phyloP scores from a whole-genome alignment of 1,284 basidiomycete genomes.

The Vanrija pseudolonga region DNA sequence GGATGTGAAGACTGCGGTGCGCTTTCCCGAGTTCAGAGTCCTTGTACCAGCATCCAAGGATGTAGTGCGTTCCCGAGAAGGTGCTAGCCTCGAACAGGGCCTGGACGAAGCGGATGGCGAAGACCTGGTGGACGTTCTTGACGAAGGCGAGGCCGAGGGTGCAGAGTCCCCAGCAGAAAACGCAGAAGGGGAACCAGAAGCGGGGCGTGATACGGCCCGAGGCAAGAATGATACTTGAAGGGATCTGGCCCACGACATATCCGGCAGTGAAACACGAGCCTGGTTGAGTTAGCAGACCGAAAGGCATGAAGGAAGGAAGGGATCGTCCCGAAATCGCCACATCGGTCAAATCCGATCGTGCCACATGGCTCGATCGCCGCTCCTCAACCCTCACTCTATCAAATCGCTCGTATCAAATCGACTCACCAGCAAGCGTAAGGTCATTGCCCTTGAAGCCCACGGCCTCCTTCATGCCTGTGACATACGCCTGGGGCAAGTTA shows the following conservation, averaged over 20 bases:
- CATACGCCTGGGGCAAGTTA: slow-evolving; percentile 22
- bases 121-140: slow-evolving; percentile 29
- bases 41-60: slow-evolving; percentile 46
- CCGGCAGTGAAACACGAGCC: slow-evolving; percentile 35
- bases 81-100: slow-evolving; percentile 38
- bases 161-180: slow-evolving; percentile 32
- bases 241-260: slow-evolving; percentile 37
- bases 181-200: slow-evolving; percentile 41
- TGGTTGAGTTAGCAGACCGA: slow-evolving; percentile 24
- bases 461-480: slow-evolving; percentile 34
- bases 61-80: slow-evolving; percentile 37
- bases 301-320: not conserved
- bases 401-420: no score
- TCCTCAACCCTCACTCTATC: no score
- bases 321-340: slow-evolving; percentile 43
- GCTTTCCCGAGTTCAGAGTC: slow-evolving; percentile 39
- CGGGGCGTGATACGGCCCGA: slow-evolving; percentile 34
- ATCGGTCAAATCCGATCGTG: no score
- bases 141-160: slow-evolving; percentile 23
- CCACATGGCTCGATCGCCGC: no score
- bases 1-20: slow-evolving; percentile 39
- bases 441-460: slow-evolving; percentile 20
- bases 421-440: no score
- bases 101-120: slow-evolving; percentile 33
- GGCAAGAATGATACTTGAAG: slow-evolving; percentile 33